These are phyloP conservation scores for Clonostachys rosea DNA, from an alignment of 2,329 filamentous ascomycete genomes.

Conservation along the genomic window DNA sequence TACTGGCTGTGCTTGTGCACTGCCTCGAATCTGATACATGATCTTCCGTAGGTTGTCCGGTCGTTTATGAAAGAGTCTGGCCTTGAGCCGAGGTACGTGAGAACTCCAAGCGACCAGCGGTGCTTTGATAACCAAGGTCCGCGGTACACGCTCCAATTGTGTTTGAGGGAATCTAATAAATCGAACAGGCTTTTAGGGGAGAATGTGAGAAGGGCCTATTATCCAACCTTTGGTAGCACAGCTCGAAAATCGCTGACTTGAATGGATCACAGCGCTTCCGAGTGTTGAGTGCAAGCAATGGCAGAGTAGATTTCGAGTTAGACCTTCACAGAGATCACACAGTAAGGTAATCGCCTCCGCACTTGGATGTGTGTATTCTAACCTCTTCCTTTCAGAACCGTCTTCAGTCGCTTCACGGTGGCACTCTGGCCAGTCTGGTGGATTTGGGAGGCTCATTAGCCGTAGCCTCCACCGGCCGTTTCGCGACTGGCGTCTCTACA, in stretches of 20 bases:
- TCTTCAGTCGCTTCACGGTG: slow-evolving; percentile 71
- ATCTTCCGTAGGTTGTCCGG: slow-evolving; percentile 62
- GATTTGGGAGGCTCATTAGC: slow-evolving; percentile 62
- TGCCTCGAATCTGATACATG: background rate
- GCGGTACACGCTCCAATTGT: no score
- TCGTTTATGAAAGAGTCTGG: slow-evolving; percentile 84
- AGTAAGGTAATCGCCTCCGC: slow-evolving; percentile 36
- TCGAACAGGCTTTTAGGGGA: slow-evolving; percentile 7
- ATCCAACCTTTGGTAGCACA: fast-evolving
- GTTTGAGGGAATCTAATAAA: background rate
- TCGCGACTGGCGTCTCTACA: slow-evolving; percentile 60
- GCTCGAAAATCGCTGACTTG: no score
- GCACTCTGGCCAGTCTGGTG: slow-evolving; percentile 73
- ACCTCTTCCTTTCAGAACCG: slow-evolving; percentile 53
- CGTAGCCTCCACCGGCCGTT: slow-evolving; percentile 59
- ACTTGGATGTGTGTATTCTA: background rate
- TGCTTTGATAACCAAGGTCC: no score
- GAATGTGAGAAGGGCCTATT: background rate
- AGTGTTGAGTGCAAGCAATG: slow-evolving; percentile 58
- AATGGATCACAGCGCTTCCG: slow-evolving; percentile 52
- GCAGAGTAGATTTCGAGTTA: slow-evolving; percentile 71
- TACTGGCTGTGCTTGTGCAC: no score
- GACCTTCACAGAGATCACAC: slow-evolving; percentile 73
- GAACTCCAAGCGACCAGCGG: background rate
- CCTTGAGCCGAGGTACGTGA: slow-evolving; percentile 75